phyloP scores from a whole-genome alignment of 108 stramenopile genomes.

The Skeletonema costatum region DNA sequence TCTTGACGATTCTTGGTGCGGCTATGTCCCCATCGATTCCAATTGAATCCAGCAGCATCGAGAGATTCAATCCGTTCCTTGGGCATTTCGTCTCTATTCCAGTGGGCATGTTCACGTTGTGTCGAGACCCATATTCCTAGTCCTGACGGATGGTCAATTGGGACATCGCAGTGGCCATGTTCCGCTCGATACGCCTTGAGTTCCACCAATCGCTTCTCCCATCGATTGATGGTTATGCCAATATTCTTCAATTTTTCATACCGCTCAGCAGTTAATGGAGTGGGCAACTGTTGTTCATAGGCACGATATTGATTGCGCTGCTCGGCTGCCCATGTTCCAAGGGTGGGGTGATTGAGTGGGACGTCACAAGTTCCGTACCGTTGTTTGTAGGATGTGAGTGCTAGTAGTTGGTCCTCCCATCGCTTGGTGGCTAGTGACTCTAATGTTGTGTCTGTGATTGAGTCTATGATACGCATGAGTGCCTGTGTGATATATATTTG shows the following conservation, averaged over 20 bases:
- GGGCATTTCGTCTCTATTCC: constrained; percentile 8
- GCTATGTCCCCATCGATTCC: constrained; percentile 28
- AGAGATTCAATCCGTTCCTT: constrained; percentile 37
- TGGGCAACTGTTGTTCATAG: background rate
- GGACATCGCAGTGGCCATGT: constrained; percentile 49
- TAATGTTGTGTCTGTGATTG: background rate
- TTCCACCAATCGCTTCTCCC: constrained; percentile 26
- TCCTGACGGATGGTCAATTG: constrained; percentile 24
- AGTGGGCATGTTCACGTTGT: constrained; percentile 26
- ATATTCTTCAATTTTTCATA: constrained; percentile 7
- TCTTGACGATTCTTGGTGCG: constrained; percentile 25
- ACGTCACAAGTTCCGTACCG: background rate
- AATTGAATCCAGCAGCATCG: constrained; percentile 31
- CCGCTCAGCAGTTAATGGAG: background rate
- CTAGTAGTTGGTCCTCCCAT: constrained; percentile 6
- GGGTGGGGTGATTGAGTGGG: background rate
- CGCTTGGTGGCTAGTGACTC: background rate
- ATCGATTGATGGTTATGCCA: constrained; percentile 17
- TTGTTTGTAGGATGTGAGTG: constrained; percentile 1
- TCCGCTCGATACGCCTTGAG: constrained; percentile 11
- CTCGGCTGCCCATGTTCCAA: constrained; percentile 7
- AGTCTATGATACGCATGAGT: constrained; percentile 2
- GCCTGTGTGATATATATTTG: background rate
- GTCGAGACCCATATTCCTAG: constrained; percentile 35
- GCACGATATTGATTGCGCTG: constrained; percentile 9